Conservation (phyloP, 306 rosid genomes). For the Prunus campanulata region DNA sequence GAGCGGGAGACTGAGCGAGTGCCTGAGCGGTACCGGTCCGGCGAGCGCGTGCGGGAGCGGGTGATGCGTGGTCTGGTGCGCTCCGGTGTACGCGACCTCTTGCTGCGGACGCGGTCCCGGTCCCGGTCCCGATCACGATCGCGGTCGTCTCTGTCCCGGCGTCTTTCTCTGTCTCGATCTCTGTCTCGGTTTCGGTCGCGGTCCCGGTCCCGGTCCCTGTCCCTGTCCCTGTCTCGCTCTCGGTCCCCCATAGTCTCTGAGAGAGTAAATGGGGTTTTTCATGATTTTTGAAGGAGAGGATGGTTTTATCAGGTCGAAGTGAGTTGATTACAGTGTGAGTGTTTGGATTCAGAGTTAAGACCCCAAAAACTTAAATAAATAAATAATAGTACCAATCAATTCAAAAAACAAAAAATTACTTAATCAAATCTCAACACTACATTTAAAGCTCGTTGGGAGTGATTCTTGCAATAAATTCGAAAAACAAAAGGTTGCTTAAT, state of each 20-base stretch:
- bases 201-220: neutral
- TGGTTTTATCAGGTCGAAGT: neutral
- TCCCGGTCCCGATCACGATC: slow-evolving; percentile 52
- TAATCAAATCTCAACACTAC: too few species aligned
- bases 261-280: neutral
- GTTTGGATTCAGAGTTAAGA: too few species aligned
- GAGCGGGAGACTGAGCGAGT: slow-evolving; percentile 34
- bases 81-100: slow-evolving; percentile 76
- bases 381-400: too few species aligned
- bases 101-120: slow-evolving; percentile 57
- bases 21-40: slow-evolving; percentile 38
- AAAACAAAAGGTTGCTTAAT: too few species aligned
- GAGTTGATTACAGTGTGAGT: too few species aligned
- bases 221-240: slow-evolving; percentile 27
- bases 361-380: too few species aligned
- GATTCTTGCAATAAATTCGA: too few species aligned
- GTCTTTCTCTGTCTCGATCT: slow-evolving; percentile 48
- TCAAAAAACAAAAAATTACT: too few species aligned
- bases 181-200: slow-evolving; percentile 28
- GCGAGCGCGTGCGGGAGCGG: slow-evolving; percentile 71
- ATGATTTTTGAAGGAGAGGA: neutral
- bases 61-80: slow-evolving; percentile 65
- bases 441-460: too few species aligned
- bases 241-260: slow-evolving; percentile 40
- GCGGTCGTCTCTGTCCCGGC: slow-evolving; percentile 51